Base-by-base conservation (phyloP, 164 flowering plant genomes). In the Berberis thunbergii region DNA sequence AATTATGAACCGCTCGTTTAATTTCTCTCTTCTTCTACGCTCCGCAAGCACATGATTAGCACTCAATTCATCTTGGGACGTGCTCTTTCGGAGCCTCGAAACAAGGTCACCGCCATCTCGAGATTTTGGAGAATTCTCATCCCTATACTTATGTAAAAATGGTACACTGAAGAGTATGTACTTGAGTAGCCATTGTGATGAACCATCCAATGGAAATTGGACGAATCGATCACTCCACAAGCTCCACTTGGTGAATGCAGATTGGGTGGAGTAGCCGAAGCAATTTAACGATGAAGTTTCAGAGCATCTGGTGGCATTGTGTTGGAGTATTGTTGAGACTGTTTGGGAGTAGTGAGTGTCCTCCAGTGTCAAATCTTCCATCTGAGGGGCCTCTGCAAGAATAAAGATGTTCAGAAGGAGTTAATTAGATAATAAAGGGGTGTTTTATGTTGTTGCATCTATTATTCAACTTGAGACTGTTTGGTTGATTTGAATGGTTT, bases 11-110 rank as follows among this genome's bases (percentile, higher is more conserved):
- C 88, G 64, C 77, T 89, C 90, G 62, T 87, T 89, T 1, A 86
- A 80, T 72, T 86, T 87, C 74, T 87, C 97, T 0, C 94, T 76
- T 2, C 96, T 76, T 4, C 93, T 81, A 0, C 93, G 80, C 70
- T 89, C 96, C 0, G 96, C 93, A 3, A 86, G 72, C 2, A 86
- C 91, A 72, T 89, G 96, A 67, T 78, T 88, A 54, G 86, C 91
- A 73, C 84, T 82, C 49, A 84, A 73, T 77, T 86, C 92, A 2
- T 84, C 94, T 46, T 86, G 89, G 1, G 84, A 73, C 1, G 82
- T 62, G 6, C 76, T 71, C 49, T 73, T 78, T 1, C 75, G 78
- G 63, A 73, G 61, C 49, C 74, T 64, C 3, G 67, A 41, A 9
- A 68, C 64, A 1, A 53, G 54, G 1, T 69, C 79, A 10, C 70